Evolutionary conservation across 1,284 basidiomycete species (phyloP).

Genomic region (Apiotrichum gracile): DNA sequence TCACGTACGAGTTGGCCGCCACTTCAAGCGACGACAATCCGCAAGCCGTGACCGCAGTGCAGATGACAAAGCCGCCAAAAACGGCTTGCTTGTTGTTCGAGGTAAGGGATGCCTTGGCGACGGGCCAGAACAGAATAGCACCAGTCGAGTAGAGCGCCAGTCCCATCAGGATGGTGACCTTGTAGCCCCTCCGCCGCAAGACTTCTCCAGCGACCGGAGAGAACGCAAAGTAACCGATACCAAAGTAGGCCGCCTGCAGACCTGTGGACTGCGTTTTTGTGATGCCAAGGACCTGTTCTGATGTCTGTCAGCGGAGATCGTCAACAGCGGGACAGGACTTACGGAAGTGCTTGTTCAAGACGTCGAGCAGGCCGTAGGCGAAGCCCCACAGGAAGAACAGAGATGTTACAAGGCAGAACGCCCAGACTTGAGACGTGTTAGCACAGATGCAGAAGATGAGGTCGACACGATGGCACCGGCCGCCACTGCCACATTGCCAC

Average conservation of each 20-base stretch:
- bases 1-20: conserved; percentile 73
- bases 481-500: too few relatives aligned
- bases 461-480: too few relatives aligned
- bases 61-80: conserved; percentile 68
- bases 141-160: conserved; percentile 64
- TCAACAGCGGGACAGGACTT: neutral
- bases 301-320: conserved; percentile 41
- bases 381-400: conserved; percentile 70
- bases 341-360: conserved; percentile 72
- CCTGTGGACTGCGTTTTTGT: conserved; percentile 72
- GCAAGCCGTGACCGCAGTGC: conserved; percentile 61
- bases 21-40: conserved; percentile 52
- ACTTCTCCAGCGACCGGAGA: conserved; percentile 47
- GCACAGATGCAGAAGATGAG: conserved; percentile 40
- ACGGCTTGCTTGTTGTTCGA: conserved; percentile 40
- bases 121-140: conserved; percentile 76
- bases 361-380: conserved; percentile 66
- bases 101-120: conserved; percentile 53
- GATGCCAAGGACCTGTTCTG: conserved; percentile 65
- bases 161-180: conserved; percentile 56
- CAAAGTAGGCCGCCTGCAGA: conserved; percentile 77
- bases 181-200: conserved; percentile 49
- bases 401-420: conserved; percentile 67
- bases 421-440: conserved; percentile 55
- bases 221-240: conserved; percentile 56